Evolutionary conservation across 768 basidiomycete species (phyloP), one percentile per base, ranked within the genome.

Genomic region (Auriculariales sp.): DNA sequence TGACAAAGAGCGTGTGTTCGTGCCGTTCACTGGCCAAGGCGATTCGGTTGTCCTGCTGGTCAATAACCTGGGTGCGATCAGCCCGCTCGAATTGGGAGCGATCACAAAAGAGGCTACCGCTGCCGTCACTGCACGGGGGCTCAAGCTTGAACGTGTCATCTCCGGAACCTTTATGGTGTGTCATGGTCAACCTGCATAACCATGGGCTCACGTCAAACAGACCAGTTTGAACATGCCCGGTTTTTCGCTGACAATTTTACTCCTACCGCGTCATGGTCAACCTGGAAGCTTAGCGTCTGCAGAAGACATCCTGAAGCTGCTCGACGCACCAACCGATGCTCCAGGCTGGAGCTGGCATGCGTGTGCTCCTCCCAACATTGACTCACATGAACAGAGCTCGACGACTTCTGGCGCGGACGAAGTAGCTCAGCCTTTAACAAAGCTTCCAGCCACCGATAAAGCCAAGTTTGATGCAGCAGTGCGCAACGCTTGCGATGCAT

Each of bases 171-270:
- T 84, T 65, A 94, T 95, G 92, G 88, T 82, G 49, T 34, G 70
- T 62, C 10, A 39, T 12, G 22, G 45, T 45, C 17, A 33, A 34
- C 42, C 44, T 33, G 51, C 28, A 52, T 49, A n/a, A n/a, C n/a
- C n/a, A n/a, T n/a, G n/a, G n/a, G n/a, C 54, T 28, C 14, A 29
- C 27, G 52, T 44, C 6, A 36, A 30, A 46, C 62, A 83, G 89
- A 91, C 88, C 22, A 87, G 83, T 51, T 73, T 94, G 55, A 92
- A 90, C 64, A 91, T 92, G 86, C 86, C 89, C 28, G 91, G 91
- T 2, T 87, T 93, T 62, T 91, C 88, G 14, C 68, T 94, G 52
- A 85, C 88, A 1, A 71, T 91, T 15, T 70, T 92, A 14, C 74
- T 88, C 7, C 75, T 94, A 9, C 85, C 91, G 0, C 59, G 65